phyloP scores from a whole-genome alignment of 306 rosid species.

The Astragalus glycyphyllos region DNA sequence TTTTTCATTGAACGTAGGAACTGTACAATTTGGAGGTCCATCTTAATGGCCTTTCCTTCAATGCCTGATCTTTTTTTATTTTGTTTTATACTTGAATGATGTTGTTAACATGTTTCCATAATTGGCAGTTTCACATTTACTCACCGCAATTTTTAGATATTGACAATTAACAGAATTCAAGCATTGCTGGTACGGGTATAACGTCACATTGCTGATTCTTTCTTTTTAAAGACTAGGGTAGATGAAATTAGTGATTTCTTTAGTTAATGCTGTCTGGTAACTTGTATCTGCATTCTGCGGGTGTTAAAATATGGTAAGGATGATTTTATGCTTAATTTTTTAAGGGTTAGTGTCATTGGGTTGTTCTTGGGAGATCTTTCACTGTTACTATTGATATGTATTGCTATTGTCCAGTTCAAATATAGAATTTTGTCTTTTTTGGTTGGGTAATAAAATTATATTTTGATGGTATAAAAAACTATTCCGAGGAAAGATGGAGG shows the following conservation, averaged over 20 bases:
- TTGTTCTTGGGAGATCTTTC: constrained; percentile 36
- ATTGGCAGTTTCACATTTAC: constrained; percentile 24
- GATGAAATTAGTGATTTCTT: constrained; percentile 34
- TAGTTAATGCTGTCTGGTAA: constrained; percentile 28
- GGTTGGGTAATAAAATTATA: constrained; percentile 5
- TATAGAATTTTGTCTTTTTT: constrained; percentile 26
- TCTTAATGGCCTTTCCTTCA: constrained; percentile 23
- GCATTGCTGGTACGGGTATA: constrained; percentile 12
- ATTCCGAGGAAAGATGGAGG: neutral
- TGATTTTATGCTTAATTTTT: constrained; percentile 6
- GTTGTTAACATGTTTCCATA: constrained; percentile 12
- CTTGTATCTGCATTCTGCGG: constrained; percentile 10
- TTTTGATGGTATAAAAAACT: constrained; percentile 2
- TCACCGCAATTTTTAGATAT: constrained; percentile 16
- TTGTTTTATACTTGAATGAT: neutral
- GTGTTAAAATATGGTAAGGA: constrained; percentile 27
- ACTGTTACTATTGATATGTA: constrained; percentile 14
- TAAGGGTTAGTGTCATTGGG: constrained; percentile 19
- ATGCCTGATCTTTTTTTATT: neutral
- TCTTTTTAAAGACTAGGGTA: constrained; percentile 13
- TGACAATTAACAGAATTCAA: constrained; percentile 26
- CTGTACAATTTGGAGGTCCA: constrained; percentile 5
- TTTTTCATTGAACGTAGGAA: constrained; percentile 19
- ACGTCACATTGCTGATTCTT: constrained; percentile 22
- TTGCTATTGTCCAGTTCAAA: constrained; percentile 32